Evolutionary conservation across 192 early-diverging fungal genomes (phyloP).

Genomic region (Gryganskiella cystojenkinii): DNA sequence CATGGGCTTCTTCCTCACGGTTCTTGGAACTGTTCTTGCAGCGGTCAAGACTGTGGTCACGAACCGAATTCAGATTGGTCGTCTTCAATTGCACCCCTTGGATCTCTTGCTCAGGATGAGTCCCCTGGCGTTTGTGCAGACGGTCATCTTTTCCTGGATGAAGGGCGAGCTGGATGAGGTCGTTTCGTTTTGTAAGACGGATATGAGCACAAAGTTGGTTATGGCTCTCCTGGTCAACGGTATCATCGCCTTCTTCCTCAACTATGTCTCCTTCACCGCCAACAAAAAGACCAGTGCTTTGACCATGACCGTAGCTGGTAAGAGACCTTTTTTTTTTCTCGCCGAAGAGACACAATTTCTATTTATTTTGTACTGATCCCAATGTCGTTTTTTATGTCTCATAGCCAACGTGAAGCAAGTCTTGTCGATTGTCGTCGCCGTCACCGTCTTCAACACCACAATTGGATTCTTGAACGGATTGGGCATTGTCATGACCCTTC

Average conservation of each 20-base stretch:
- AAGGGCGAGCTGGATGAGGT: slow-evolving; percentile 72
- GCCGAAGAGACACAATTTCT: no score
- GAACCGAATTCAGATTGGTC: slow-evolving; percentile 82
- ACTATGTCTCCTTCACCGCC: slow-evolving; percentile 86
- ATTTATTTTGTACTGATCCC: neutral
- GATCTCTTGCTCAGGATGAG: slow-evolving; percentile 86
- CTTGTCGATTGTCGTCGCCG: slow-evolving; percentile 70
- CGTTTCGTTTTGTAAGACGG: slow-evolving; percentile 48
- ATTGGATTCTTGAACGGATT: slow-evolving; percentile 68
- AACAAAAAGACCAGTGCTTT: slow-evolving; percentile 89
- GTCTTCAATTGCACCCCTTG: slow-evolving; percentile 81
- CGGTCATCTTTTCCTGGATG: slow-evolving; percentile 67
- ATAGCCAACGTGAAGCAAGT: slow-evolving; percentile 81
- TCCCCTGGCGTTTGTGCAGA: slow-evolving; percentile 81
- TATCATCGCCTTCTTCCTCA: slow-evolving; percentile 86
- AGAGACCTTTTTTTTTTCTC: slow-evolving; percentile 4
- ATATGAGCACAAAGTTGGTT: slow-evolving; percentile 54
- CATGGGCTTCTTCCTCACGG: slow-evolving; percentile 80
- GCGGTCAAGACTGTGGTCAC: slow-evolving; percentile 88
- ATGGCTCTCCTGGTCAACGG: slow-evolving; percentile 80
- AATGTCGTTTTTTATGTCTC: neutral
- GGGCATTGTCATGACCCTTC: slow-evolving; percentile 70
- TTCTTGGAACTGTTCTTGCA: slow-evolving; percentile 82
- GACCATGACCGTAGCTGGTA: slow-evolving; percentile 82
- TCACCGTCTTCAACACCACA: slow-evolving; percentile 67